Percentiles rank a stretch among this genome's conserved stretches.
Evolutionary conservation across 2,329 filamentous ascomycete species (phyloP).

Genomic region (Sporothrix pallida): DNA sequence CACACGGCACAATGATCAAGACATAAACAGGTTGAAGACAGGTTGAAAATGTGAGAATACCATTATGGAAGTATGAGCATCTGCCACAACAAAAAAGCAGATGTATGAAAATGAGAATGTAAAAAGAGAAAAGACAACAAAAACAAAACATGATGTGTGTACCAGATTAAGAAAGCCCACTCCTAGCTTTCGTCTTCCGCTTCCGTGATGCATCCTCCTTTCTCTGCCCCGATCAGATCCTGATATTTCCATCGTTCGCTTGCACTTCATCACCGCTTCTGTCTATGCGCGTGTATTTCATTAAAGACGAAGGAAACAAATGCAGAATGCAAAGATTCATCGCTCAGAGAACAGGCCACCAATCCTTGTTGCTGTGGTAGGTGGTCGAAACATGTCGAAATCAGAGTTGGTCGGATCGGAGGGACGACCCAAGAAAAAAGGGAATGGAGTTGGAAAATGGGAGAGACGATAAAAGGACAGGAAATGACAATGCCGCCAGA

Average conservation of each 20-base stretch:
- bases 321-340: constrained; percentile 1
- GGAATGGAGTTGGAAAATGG: background rate
- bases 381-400: background rate
- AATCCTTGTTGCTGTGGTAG: too few species aligned
- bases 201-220: background rate
- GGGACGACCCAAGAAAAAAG: background rate
- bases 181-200: background rate
- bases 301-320: background rate
- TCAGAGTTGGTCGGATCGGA: background rate
- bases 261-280: background rate
- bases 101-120: background rate
- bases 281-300: background rate
- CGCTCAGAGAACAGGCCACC: background rate
- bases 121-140: background rate
- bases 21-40: too few species aligned
- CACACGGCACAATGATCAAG: background rate
- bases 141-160: constrained; percentile 8
- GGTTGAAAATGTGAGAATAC: constrained; percentile 1
- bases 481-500: constrained; percentile 29
- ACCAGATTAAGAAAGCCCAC: constrained; percentile 12
- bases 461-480: background rate
- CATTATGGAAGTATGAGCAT: constrained; percentile 7
- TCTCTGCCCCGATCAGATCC: background rate
- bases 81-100: constrained; percentile 16
- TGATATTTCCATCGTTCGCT: background rate